Base-by-base conservation (phyloP, 1,284 basidiomycete genomes). In the Apiotrichum veenhuisii region DNA sequence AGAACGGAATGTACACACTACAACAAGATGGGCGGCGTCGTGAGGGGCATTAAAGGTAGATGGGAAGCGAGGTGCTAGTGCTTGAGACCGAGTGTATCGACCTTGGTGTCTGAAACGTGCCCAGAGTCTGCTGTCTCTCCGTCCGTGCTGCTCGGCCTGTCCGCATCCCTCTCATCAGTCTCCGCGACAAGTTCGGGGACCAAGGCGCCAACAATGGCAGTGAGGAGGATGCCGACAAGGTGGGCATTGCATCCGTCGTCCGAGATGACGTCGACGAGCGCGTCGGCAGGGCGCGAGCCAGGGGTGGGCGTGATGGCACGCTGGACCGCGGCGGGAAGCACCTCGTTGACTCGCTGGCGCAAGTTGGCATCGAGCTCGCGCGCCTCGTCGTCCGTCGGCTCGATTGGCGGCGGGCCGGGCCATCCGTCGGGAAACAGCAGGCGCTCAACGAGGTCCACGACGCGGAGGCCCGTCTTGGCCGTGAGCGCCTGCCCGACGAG, bases 341-440 rank as follows among this genome's bases (percentile, higher is more conserved):
- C 14, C 23, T 52, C 38, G 1, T 3, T 30, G 18, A 52, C 27
- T 12, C 55, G 44, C 18, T 25, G 17, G 9, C 46, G 38, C 18
- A 27, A 34, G 8, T 34, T 15, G 2, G 25, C 23, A n/a, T 26
- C 44, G 26, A 58, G 38, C n/a, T 14, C 55, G 15, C 25, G 50
- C 0, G 64, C 64, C 50, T 77, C 74, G 17, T 64, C 67, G 1
- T 59, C 46, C 0, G 69, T 67, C 3, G 74, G 74, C 52, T 76
- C 74, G 30, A 66, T 50, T 4, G 71, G 66, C 18, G 71, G 58
- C 4, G 69, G 66, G 27, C 64, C 70, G 1, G 73, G 72, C 49
- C 69, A 72, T 17, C 70, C 70, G 45, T 74, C 67, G 0, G 74
- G 75, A 50, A 72, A 75, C 18, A 77, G 60, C 27, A 74, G 55